phyloP scores from a whole-genome alignment of 352 stramenopile genomes.

The Globisporangium cederbergense region DNA sequence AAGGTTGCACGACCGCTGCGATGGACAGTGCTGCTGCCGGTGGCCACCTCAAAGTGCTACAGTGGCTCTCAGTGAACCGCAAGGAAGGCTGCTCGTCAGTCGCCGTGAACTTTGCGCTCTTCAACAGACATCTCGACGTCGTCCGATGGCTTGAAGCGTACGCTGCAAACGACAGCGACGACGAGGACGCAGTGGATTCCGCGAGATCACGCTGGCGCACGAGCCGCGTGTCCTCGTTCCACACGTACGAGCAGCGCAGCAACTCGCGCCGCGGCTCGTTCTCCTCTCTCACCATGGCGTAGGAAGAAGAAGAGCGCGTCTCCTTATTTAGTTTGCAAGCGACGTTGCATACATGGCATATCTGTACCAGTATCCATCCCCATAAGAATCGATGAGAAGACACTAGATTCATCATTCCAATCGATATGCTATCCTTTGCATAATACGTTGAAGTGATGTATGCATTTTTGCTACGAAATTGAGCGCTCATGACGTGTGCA shows the following conservation, averaged over 20 bases:
- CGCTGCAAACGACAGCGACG: slow-evolving; percentile 15
- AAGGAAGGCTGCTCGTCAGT: slow-evolving; percentile 67
- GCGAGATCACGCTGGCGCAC: slow-evolving; percentile 6
- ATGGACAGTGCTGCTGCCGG: slow-evolving; percentile 71
- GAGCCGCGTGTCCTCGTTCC: slow-evolving; percentile 17
- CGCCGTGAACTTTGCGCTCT: slow-evolving; percentile 61
- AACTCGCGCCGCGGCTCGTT: slow-evolving; percentile 18
- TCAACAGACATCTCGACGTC: slow-evolving; percentile 66
- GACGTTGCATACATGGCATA: not conserved
- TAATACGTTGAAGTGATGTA: not conserved
- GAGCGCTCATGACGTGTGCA: not conserved
- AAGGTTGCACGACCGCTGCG: slow-evolving; percentile 69
- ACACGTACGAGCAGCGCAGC: slow-evolving; percentile 16
- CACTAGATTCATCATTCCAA: not conserved
- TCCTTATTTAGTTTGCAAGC: slow-evolving; percentile 1
- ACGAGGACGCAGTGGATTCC: slow-evolving; percentile 8
- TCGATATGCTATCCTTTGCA: not conserved
- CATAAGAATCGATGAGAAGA: not conserved
- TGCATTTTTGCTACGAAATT: not conserved
- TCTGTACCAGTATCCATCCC: not conserved
- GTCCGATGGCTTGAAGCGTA: slow-evolving; percentile 62
- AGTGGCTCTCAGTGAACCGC: slow-evolving; percentile 60
- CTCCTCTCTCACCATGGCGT: slow-evolving; percentile 8
- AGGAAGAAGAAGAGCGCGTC: not conserved
- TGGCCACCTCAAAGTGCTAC: slow-evolving; percentile 62